These are phyloP conservation scores for Iberis pinnata DNA, from an alignment of 345 rosid genomes.

Conservation along the genomic window DNA sequence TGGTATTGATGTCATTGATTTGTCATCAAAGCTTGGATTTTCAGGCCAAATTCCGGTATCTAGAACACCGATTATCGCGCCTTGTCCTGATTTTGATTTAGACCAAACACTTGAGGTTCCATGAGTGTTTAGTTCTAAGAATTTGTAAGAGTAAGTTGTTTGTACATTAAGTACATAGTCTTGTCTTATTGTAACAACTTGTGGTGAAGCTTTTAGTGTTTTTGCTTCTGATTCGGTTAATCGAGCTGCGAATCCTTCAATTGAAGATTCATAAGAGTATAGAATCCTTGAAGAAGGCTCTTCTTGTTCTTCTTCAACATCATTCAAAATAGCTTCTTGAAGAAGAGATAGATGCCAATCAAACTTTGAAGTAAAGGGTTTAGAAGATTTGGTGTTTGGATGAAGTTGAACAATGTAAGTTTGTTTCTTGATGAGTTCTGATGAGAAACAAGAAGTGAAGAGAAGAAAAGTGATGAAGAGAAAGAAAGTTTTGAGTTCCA, in stretches of 20 bases:
- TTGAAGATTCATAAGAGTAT: slow-evolving; percentile 73
- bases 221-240: slow-evolving; percentile 50
- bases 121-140: slow-evolving; percentile 55
- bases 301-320: slow-evolving; percentile 18
- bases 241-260: slow-evolving; percentile 85
- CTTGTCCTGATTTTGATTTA: slow-evolving; percentile 52
- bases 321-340: slow-evolving; percentile 33
- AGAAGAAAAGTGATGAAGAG: slow-evolving; percentile 27
- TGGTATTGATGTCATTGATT: slow-evolving; percentile 64
- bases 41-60: slow-evolving; percentile 95
- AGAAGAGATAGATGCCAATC: slow-evolving; percentile 73
- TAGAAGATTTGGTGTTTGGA: slow-evolving; percentile 40
- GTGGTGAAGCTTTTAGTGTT: slow-evolving; percentile 39
- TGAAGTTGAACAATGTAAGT: slow-evolving; percentile 87
- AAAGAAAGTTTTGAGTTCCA: slow-evolving; percentile 34
- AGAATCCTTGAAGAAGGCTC: slow-evolving; percentile 64
- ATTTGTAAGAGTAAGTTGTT: slow-evolving; percentile 80
- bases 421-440: slow-evolving; percentile 30
- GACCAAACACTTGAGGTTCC: slow-evolving; percentile 48
- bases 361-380: slow-evolving; percentile 40
- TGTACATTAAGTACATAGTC: slow-evolving; percentile 61
- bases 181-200: slow-evolving; percentile 66
- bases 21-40: slow-evolving; percentile 72
- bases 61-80: slow-evolving; percentile 63
- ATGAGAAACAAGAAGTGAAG: slow-evolving; percentile 29